Evolutionary conservation across 2,329 filamentous ascomycete genomes (phyloP).

Genomic region (Cladosporium sp.): DNA sequence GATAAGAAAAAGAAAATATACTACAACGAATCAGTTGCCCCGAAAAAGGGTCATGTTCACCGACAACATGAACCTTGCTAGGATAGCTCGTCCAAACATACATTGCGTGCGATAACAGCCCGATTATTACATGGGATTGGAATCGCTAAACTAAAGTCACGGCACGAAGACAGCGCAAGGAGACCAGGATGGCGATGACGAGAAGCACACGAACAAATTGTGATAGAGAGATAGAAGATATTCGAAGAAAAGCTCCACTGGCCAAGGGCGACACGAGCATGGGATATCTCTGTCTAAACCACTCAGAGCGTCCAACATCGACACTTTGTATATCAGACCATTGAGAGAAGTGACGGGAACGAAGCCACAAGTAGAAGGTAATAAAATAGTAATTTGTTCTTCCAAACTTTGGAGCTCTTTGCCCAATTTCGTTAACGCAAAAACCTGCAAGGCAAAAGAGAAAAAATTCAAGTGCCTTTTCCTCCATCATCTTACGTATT

Average conservation of each 20-base stretch:
- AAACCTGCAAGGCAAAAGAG: not conserved
- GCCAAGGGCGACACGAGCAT: not conserved
- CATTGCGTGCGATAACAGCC: too few relatives aligned
- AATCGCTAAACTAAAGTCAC: too few relatives aligned
- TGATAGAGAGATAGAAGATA: not conserved
- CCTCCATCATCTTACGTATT: not conserved
- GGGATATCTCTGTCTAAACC: not conserved
- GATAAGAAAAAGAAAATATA: too few relatives aligned
- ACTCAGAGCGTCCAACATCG: not conserved
- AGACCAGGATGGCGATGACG: not conserved
- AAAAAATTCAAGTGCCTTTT: not conserved
- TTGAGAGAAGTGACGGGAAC: not conserved
- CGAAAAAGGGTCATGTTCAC: too few relatives aligned
- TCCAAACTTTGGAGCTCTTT: not conserved
- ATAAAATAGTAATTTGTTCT: not conserved
- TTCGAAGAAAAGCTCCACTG: not conserved
- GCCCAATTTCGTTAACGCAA: conserved; percentile 3
- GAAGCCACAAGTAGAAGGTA: not conserved
- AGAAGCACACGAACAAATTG: not conserved
- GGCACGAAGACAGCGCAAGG: too few relatives aligned
- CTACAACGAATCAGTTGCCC: too few relatives aligned
- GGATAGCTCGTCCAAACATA: too few relatives aligned
- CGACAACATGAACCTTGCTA: too few relatives aligned
- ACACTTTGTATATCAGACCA: not conserved
- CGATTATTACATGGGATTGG: too few relatives aligned